Percentiles rank a stretch among this genome's conserved stretches.
phyloP scores from a whole-genome alignment of 257 asterid species.

The Ilex asprella region DNA sequence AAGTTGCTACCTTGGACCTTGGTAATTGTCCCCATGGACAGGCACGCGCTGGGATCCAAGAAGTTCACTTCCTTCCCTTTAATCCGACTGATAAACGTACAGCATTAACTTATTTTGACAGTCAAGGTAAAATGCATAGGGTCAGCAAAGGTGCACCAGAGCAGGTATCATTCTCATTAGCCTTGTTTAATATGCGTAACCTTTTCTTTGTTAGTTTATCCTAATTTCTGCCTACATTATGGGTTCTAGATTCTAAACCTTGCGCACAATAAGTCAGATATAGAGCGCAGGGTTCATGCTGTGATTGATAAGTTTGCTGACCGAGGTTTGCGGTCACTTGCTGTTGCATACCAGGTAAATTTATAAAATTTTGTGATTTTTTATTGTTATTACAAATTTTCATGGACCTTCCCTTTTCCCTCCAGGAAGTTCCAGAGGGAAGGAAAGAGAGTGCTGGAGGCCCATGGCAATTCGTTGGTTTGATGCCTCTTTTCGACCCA shows the following conservation, averaged over 20 bases:
- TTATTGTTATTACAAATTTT: no score
- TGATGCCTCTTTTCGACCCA: slow-evolving; percentile 47
- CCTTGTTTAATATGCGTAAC: background rate
- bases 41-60: slow-evolving; percentile 97
- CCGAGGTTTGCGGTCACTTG: slow-evolving; percentile 46
- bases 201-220: background rate
- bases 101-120: slow-evolving; percentile 81
- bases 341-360: slow-evolving; percentile 44
- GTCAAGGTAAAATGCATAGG: slow-evolving; percentile 87
- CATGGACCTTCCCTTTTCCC: background rate
- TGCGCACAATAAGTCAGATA: slow-evolving; percentile 38
- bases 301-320: slow-evolving; percentile 53
- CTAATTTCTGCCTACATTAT: slow-evolving; percentile 6
- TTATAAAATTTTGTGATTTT: background rate
- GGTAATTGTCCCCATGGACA: slow-evolving; percentile 19
- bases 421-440: slow-evolving; percentile 48
- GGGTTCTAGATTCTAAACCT: slow-evolving; percentile 35
- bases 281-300: slow-evolving; percentile 43
- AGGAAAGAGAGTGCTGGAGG: slow-evolving; percentile 47
- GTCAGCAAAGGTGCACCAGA: slow-evolving; percentile 99
- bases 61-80: slow-evolving; percentile 91
- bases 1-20: slow-evolving; percentile 11
- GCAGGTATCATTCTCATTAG: slow-evolving; percentile 46
- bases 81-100: slow-evolving; percentile 96
- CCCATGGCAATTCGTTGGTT: slow-evolving; percentile 43